Evolutionary conservation across 2,329 filamentous ascomycete genomes (phyloP), one percentile per base, ranked within the genome.

Genomic region (Aspergillus sojae): DNA sequence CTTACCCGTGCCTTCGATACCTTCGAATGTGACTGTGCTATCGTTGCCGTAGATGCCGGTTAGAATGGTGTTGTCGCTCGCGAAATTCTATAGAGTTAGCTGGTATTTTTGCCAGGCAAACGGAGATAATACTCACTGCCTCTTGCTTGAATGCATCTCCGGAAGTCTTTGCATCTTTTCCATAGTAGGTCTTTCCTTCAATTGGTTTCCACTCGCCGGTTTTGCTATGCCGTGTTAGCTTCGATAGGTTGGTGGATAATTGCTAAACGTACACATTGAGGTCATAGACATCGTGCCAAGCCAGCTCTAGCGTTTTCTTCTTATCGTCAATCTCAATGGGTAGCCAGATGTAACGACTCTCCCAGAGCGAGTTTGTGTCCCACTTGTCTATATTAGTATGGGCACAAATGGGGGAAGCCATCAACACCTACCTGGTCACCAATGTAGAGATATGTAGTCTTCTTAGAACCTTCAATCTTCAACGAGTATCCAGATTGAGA

Each of bases 261-360:
- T 14, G 26, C 5, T 36, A 26, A 11, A 63, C 67, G 26, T 69
- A 76, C 71, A 86, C 81, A 61, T 87, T 72, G 0, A 87, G 75
- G 62, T 87, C 85, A 61, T 86, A 87, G 7, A 87, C 76, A 62
- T 87, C 84, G 61, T 86, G 75, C 85, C 85, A 86, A 16, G 80
- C 78, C 0, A 86, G 61, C 3, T 80, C 69, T 3, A 87, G 78
- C 0, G 79, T 80, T 64, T 85, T 85, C 69, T 82, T 82, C 0
- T 78, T 68, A 62, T 87, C 84, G 62, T 86, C 80, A 48, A 86
- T 84, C 1, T 78, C 75, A 7, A 86, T 75, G 0, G 85, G 85
- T 0, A 87, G 77, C 85, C 85, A 87, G 66, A 86, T 86, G 67
- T 86, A 86, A 6, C 85, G 78, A 61, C 80, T 83, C 64, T 87